Conservation (phyloP, 2,329 filamentous ascomycete genomes). For the Daldinia eschscholtzii region DNA sequence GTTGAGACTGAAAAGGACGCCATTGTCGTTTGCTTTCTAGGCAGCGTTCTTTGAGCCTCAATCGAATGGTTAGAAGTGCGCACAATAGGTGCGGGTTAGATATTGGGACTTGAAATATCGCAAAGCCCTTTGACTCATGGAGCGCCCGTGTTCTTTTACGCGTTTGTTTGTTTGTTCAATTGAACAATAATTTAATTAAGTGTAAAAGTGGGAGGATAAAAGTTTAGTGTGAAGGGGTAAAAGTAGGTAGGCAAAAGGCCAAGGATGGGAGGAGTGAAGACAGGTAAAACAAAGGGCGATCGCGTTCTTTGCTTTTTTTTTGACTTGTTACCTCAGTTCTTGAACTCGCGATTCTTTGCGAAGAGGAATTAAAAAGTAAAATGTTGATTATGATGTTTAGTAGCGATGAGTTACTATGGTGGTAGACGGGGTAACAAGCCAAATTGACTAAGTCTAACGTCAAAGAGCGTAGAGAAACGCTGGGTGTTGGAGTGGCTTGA, state of each 20-base stretch:
- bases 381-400: conserved; percentile 19
- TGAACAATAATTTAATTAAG: conserved; percentile 1
- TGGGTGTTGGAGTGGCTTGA: conserved; percentile 14
- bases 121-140: not conserved
- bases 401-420: conserved; percentile 18
- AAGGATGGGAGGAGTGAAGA: conserved; percentile 7
- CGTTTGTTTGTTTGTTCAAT: conserved; percentile 7
- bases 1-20: conserved; percentile 61
- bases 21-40: conserved; percentile 50
- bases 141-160: not conserved
- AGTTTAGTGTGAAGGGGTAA: conserved; percentile 1
- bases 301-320: conserved; percentile 4
- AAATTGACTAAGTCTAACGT: conserved; percentile 17
- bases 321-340: not conserved
- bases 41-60: conserved; percentile 2
- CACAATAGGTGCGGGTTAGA: not conserved
- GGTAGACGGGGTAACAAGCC: conserved; percentile 14
- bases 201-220: not conserved
- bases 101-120: not conserved
- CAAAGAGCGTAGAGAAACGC: conserved; percentile 22
- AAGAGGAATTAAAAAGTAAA: conserved; percentile 19
- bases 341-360: not conserved
- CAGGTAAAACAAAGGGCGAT: not conserved
- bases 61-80: not conserved
- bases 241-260: not conserved